These are phyloP conservation scores for Barbatosphaeria neglecta DNA, from an alignment of 495 filamentous ascomycete genomes.

Conservation along the genomic window DNA sequence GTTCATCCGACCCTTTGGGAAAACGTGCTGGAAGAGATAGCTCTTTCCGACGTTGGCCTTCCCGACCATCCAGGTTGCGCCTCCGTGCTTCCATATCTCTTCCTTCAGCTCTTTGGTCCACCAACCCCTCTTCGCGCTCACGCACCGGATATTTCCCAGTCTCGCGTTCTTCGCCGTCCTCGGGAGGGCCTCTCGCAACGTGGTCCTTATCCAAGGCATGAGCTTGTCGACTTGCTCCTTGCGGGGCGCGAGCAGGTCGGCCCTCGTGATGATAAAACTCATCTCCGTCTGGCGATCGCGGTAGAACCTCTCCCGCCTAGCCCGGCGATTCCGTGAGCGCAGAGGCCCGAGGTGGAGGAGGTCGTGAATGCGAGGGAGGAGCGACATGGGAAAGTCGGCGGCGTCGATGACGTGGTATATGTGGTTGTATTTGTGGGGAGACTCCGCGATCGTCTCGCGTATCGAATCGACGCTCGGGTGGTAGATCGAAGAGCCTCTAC, in stretches of 20 bases:
- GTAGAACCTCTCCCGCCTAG: slow-evolving; percentile 48
- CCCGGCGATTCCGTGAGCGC: slow-evolving; percentile 65
- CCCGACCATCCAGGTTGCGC: slow-evolving; percentile 95
- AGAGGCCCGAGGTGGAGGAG: slow-evolving; percentile 51
- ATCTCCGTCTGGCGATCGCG: slow-evolving; percentile 48
- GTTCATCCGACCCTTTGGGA: slow-evolving; percentile 63
- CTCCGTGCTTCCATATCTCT: slow-evolving; percentile 65
- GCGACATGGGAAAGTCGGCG: slow-evolving; percentile 89
- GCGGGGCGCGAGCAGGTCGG: slow-evolving; percentile 70
- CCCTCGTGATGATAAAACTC: slow-evolving; percentile 80
- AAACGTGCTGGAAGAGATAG: slow-evolving; percentile 71
- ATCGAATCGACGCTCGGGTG: slow-evolving; percentile 73
- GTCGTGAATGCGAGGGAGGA: slow-evolving; percentile 49
- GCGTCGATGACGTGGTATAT: slow-evolving; percentile 97
- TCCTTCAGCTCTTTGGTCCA: slow-evolving; percentile 82
- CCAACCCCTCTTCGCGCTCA: slow-evolving; percentile 75
- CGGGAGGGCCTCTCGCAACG: slow-evolving; percentile 62
- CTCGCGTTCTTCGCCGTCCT: slow-evolving; percentile 48
- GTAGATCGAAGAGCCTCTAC: slow-evolving; percentile 51
- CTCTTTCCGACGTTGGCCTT: slow-evolving; percentile 97
- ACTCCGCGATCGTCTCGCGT: slow-evolving; percentile 68
- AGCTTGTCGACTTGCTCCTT: slow-evolving; percentile 70
- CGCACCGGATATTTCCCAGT: slow-evolving; percentile 71
- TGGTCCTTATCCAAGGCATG: slow-evolving; percentile 67
- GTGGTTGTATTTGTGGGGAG: slow-evolving; percentile 78